Base-by-base conservation (phyloP, 495 filamentous ascomycete genomes). In the Penicillium fimorum region DNA sequence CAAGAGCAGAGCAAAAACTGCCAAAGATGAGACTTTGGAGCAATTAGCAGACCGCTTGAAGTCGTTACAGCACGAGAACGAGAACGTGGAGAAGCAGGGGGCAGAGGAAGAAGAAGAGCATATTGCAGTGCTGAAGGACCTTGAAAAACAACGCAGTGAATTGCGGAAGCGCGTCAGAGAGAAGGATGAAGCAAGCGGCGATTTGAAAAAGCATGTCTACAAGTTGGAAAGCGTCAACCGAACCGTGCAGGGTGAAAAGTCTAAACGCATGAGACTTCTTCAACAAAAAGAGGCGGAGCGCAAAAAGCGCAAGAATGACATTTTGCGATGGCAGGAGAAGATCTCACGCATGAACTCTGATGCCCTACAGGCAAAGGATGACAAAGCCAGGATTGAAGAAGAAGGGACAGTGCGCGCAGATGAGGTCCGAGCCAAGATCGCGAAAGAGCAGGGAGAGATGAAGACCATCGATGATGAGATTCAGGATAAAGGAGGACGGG, bases 111-210 rank as follows among this genome's bases (percentile, higher is more conserved):
- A 92, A 51, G 88, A 92, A 11, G 91, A 97, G 58, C 84, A 90
- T 51, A 82, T 86, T 54, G 72, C 72, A 13, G 73, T 84, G 30
- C 83, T 85, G 44, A 76, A 74, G 22, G 79, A 83, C 6, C 68
- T 91, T 5, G 69, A 76, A 15, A 79, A 80, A 43, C 86, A 91
- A 52, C 76, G 91, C 52, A 90, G 92, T 58, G 81, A 86, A 32
- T 82, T 95, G 60, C 86, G 74, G 63, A 84, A 87, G 62, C 78
- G 84, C 38, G 79, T 91, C 38, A 91, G 87, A 66, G 90, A 96
- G 60, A 92, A 89, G 68, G 91, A 96, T 56, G 90, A 95, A 56
- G 84, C 82, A 27, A 92, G 86, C n/a, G 84, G 87, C 44, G 87
- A 88, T 64, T 68, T 96, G 29, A 89, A 86, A 64, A 88, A 86